Evolutionary conservation across 805 yeast genomes (phyloP), one percentile per base, ranked within the genome.

Genomic region (Teunomyces lycoperdinae): DNA sequence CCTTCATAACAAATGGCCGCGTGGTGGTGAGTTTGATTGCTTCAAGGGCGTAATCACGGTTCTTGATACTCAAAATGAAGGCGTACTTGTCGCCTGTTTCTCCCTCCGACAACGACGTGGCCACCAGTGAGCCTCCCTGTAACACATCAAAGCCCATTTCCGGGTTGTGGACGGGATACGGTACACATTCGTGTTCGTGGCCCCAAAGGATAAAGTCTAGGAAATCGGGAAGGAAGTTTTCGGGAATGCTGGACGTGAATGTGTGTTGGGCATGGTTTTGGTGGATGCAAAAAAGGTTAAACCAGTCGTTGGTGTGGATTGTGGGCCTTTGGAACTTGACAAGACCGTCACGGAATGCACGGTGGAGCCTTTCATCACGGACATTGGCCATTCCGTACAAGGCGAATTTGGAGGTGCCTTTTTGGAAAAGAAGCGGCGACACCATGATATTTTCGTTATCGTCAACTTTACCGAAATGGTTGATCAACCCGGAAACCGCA

Each of bases 91-190:
- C 80, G 11, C 80, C 74, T 0, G 89, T 79, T 61, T 94, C 99
- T 9, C 92, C 95, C 45, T 87, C 94, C 50, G 87, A 80, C 20
- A 94, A 71, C 2, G 96, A 84, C 0, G 99, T 94, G 0, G 96
- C 97, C 13, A 94, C 87, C 0, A 96, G 87, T 1, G 96, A 88
- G 0, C 99, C 99, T 0, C 96, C 94, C 62, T 90, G 97, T 33
- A 94, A 73, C 0, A 90, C 89, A 47, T 81, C 81, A 60, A 92
- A 89, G 1, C 84, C 85, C 2, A 77, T 78, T 9, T 74, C 76
- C 1, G 80, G 71, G 57, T 85, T 85, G 40, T 71, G 71, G 1
- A 73, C 77, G 0, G 96, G 81, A 49, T 79, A 80, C 0, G 92
- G 88, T 4, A 84, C 76, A 60, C 97, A 89, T 62, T 94, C 97